Evolutionary conservation across 139 green algal genomes (phyloP), one percentile per base, ranked within the genome.

Genomic region (Pedinophyceae sp.): DNA sequence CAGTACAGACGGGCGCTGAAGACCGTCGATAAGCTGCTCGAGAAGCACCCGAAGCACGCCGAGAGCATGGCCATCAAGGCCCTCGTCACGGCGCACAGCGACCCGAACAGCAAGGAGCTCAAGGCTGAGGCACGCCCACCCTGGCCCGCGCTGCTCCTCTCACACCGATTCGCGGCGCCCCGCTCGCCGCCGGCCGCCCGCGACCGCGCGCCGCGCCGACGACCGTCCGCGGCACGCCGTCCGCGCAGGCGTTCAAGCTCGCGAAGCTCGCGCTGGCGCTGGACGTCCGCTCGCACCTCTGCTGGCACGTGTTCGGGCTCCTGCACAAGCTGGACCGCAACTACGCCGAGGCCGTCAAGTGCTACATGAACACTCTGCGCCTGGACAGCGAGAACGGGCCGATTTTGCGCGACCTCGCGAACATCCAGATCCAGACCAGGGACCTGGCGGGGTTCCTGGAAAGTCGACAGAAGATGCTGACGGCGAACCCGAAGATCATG

Each of bases 1-100:
- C 78, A 92, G 59, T 95, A 96, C 68, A 97, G 97, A 67, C 97
- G 97, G 55, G 91, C 80, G 2, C 61, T 98, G 15, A 98, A 97
- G 62, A 68, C 79, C 1, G 89, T 85, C 0, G 92, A 99, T 55
- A 71, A 78, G 58, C 49, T 65, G 28, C 68, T 99, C 10, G 94
- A 95, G 64, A 94, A 93, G 59, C 84, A 83, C 53, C 80, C 92
- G 0, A 76, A 96, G 2, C 89, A 99, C 73, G 92, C 89, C 3
- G 92, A 98, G 64, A 98, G 87, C 24, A 69, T 98, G 30, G 74
- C 87, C 7, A 75, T 80, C 68, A 96, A 97, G 68, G 92, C 87
- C 4, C 76, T 99, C 17, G 84, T 81, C 20, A 59, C 93, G 16
- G 89, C 80, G 51, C 87, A 70, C 58, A 65, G 93, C 74, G 66